Percentiles rank a stretch among this genome's conserved stretches.
Evolutionary conservation across 2,329 filamentous ascomycete species (phyloP).

Genomic region (Parasarocladium wereldwijsianum): DNA sequence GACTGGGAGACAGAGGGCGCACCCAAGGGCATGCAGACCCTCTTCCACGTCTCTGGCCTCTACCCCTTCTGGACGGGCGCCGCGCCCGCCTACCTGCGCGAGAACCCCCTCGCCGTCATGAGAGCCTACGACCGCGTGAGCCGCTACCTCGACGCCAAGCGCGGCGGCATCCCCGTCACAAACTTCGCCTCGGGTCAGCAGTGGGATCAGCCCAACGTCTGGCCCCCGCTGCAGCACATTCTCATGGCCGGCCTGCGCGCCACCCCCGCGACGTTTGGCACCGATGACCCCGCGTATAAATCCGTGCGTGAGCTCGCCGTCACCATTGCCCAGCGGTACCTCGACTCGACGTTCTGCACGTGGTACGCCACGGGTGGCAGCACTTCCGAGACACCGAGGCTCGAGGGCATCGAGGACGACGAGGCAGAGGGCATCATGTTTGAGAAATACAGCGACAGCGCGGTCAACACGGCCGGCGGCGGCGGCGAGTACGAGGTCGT

Average conservation of each 20-base stretch:
- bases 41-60: slow-evolving; percentile 45
- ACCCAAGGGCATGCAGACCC: slow-evolving; percentile 38
- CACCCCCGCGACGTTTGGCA: slow-evolving; percentile 40
- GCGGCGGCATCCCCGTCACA: slow-evolving; percentile 46
- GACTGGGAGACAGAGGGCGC: slow-evolving; percentile 21
- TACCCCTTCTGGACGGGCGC: slow-evolving; percentile 58
- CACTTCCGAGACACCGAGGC: slow-evolving; percentile 34
- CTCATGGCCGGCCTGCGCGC: slow-evolving; percentile 47
- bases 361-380: slow-evolving; percentile 54
- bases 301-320: slow-evolving; percentile 41
- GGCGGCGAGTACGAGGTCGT: slow-evolving; percentile 58
- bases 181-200: slow-evolving; percentile 48
- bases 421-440: slow-evolving; percentile 50
- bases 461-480: slow-evolving; percentile 44
- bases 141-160: slow-evolving; percentile 32
- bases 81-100: slow-evolving; percentile 38
- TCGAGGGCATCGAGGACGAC: slow-evolving; percentile 26
- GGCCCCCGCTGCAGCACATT: slow-evolving; percentile 52
- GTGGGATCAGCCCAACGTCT: slow-evolving; percentile 58
- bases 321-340: slow-evolving; percentile 46
- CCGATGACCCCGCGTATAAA: slow-evolving; percentile 36
- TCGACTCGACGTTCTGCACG: slow-evolving; percentile 55
- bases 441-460: slow-evolving; percentile 51
- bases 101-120: slow-evolving; percentile 42
- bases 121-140: slow-evolving; percentile 38